phyloP scores from a whole-genome alignment of 345 rosid genomes.

The Melastoma malabathricum region DNA sequence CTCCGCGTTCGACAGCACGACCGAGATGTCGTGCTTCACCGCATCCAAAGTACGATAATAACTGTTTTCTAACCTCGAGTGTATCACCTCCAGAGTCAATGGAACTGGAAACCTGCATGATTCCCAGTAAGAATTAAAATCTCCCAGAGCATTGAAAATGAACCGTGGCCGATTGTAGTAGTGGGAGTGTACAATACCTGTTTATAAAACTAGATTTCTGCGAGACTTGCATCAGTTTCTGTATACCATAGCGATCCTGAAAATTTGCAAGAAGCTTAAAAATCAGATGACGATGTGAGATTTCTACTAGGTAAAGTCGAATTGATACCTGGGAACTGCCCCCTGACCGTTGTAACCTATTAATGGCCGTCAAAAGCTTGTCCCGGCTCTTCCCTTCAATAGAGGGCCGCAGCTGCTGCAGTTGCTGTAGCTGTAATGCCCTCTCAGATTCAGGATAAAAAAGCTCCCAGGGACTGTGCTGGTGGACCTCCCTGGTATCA shows the following conservation, averaged over 20 bases:
- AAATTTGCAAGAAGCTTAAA: constrained; percentile 9
- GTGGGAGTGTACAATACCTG: constrained; percentile 32
- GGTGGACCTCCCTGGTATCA: constrained; percentile 60
- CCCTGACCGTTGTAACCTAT: constrained; percentile 49
- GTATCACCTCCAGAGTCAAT: constrained; percentile 53
- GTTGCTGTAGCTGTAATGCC: constrained; percentile 13
- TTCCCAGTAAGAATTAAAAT: neutral
- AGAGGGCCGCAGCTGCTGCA: constrained; percentile 27
- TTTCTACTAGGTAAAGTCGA: neutral
- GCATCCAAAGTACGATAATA: constrained; percentile 76
- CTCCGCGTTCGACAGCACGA: constrained; percentile 61
- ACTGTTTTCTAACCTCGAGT: constrained; percentile 62
- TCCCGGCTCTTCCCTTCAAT: constrained; percentile 43
- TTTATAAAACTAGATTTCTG: constrained; percentile 61
- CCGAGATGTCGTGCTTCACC: constrained; percentile 53
- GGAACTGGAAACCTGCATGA: constrained; percentile 82
- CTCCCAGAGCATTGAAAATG: neutral
- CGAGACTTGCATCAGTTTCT: constrained; percentile 60
- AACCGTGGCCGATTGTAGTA: too few species aligned
- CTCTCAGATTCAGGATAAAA: constrained; percentile 57
- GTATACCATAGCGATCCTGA: constrained; percentile 78
- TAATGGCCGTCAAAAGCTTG: constrained; percentile 41
- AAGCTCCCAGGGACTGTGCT: constrained; percentile 99
- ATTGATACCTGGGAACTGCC: constrained; percentile 38
- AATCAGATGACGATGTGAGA: neutral